Conservation (phyloP, 768 basidiomycete species). For the Trametes elegans region DNA sequence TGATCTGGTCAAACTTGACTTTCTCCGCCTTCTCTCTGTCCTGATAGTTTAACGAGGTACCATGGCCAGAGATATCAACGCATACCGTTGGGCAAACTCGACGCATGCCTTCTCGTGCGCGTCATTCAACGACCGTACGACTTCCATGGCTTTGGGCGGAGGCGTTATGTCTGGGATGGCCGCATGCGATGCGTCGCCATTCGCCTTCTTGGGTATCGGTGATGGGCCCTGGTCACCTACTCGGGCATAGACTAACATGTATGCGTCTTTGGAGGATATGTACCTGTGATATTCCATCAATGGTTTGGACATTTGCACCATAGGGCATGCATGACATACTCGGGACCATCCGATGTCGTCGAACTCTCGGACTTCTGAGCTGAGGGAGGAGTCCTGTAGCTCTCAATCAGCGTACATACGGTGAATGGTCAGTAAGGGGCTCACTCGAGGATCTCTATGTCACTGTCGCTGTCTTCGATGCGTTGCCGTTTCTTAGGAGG, state of each 20-base stretch:
- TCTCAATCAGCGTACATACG: neutral
- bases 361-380: neutral
- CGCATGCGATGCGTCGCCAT: neutral
- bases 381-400: neutral
- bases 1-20: constrained; percentile 46
- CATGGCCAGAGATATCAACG: neutral
- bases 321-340: neutral
- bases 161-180: neutral
- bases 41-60: too few species aligned
- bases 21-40: constrained; percentile 43
- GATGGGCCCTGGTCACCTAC: constrained; percentile 27
- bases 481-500: constrained; percentile 47
- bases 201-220: neutral
- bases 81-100: constrained; percentile 19
- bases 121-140: constrained; percentile 54
- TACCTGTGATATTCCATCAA: constrained; percentile 22
- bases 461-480: constrained; percentile 35
- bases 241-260: constrained; percentile 90
- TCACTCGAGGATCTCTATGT: constrained; percentile 27
- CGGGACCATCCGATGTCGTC: neutral
- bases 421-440: neutral
- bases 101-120: constrained; percentile 45
- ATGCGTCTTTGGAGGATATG: constrained; percentile 81
- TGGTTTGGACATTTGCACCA: neutral
- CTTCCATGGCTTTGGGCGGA: constrained; percentile 52